Evolutionary conservation across 140 eudicot genomes (phyloP).

Genomic region (Erigeron philadelphicus): DNA sequence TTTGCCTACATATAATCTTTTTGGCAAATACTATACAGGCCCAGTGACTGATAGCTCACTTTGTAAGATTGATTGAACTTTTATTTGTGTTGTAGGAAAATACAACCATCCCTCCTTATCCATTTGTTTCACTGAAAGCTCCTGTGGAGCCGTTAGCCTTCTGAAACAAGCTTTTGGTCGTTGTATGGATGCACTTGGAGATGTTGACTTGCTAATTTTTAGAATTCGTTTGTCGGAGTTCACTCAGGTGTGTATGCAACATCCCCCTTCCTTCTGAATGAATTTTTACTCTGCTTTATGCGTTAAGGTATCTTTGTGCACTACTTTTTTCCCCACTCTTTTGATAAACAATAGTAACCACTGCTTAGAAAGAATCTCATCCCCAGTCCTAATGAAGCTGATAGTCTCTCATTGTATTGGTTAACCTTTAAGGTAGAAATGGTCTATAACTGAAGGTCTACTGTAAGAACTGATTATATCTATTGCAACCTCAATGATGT

Average conservation of each 20-base stretch:
- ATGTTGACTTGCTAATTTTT: constrained; percentile 35
- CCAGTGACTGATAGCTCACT: constrained; percentile 7
- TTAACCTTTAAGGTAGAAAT: neutral
- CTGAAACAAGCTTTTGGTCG: constrained; percentile 25
- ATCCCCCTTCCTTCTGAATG: neutral
- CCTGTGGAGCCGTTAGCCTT: constrained; percentile 27
- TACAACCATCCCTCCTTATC: constrained; percentile 46
- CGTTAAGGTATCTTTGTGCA: neutral
- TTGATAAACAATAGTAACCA: neutral
- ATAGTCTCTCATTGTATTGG: neutral
- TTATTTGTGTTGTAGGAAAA: constrained; percentile 47
- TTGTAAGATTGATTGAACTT: neutral
- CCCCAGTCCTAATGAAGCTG: neutral
- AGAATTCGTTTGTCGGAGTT: constrained; percentile 66
- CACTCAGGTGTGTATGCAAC: constrained; percentile 48
- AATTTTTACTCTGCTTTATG: neutral
- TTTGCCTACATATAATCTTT: constrained; percentile 3
- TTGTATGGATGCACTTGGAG: constrained; percentile 26
- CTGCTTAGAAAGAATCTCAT: neutral
- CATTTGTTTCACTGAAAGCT: constrained; percentile 41
- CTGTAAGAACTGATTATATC: neutral
- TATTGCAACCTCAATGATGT: neutral
- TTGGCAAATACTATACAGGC: constrained; percentile 7
- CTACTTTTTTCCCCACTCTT: neutral
- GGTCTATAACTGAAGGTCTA: neutral